Evolutionary conservation across 1,284 basidiomycete species (phyloP).

Genomic region (Naganishia sp.): DNA sequence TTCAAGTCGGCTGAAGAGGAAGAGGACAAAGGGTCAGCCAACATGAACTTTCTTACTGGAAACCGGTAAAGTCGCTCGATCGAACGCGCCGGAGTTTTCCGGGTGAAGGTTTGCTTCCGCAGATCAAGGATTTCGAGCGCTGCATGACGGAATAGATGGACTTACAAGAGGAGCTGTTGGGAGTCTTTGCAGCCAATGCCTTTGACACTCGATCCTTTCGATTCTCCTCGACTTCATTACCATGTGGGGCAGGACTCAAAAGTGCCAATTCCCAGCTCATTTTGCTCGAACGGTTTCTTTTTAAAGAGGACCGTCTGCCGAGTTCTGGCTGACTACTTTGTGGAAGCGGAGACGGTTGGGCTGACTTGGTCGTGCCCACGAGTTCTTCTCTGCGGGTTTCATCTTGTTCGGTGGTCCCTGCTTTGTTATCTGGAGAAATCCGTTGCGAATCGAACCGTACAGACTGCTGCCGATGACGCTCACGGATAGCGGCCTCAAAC

Average conservation of each 20-base stretch:
- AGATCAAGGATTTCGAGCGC: background rate
- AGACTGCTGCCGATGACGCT: background rate
- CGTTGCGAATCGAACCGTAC: constrained; percentile 6
- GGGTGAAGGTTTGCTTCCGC: background rate
- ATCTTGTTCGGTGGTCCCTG: no score
- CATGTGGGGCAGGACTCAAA: constrained; percentile 12
- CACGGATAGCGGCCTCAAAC: constrained; percentile 20
- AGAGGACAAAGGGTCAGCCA: constrained; percentile 9
- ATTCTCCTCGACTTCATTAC: constrained; percentile 7
- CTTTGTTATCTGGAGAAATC: background rate
- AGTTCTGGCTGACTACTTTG: background rate
- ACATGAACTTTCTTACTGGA: background rate
- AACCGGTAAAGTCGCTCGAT: background rate
- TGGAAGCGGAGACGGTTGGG: background rate
- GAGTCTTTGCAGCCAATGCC: background rate
- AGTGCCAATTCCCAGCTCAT: constrained; percentile 26
- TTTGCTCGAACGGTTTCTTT: constrained; percentile 4
- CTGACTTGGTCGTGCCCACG: background rate
- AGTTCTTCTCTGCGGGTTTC: no score
- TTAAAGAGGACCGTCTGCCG: constrained; percentile 2
- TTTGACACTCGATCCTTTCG: background rate
- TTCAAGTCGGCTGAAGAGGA: constrained; percentile 8
- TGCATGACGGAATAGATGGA: background rate
- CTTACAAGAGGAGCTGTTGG: background rate
- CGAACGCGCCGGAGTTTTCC: background rate